These are phyloP conservation scores for Xenosphaeropsis pyriputrescens DNA, from an alignment of 2,329 filamentous ascomycete species.

Conservation along the genomic window DNA sequence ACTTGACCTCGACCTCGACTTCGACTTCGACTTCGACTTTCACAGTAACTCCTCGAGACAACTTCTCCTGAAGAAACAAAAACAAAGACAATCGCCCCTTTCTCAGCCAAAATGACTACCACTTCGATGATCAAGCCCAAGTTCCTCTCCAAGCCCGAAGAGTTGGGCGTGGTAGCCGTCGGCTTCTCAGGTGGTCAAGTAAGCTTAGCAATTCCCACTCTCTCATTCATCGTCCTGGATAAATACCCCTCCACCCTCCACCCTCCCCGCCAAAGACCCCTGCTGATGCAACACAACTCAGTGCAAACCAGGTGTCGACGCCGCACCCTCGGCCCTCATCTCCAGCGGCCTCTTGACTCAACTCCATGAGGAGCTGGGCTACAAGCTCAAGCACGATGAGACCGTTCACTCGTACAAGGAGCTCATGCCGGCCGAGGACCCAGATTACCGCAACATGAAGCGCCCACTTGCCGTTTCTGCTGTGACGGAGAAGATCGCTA, in stretches of 20 bases:
- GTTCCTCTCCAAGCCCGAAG: slow-evolving; percentile 65
- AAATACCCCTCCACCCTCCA: slow-evolving; percentile 1
- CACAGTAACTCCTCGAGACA: too few relatives aligned
- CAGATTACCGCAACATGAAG: slow-evolving; percentile 85
- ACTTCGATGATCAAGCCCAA: slow-evolving; percentile 28
- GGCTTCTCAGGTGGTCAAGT: slow-evolving; percentile 96
- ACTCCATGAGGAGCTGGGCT: slow-evolving; percentile 73
- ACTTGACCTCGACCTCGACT: too few relatives aligned
- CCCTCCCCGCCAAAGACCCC: not conserved
- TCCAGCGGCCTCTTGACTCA: slow-evolving; percentile 74
- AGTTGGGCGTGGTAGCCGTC: slow-evolving; percentile 85
- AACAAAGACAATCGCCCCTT: too few relatives aligned
- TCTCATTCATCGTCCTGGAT: not conserved
- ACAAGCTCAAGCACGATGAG: slow-evolving; percentile 74
- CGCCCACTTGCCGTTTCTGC: slow-evolving; percentile 75
- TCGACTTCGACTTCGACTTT: too few relatives aligned
- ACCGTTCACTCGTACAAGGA: slow-evolving; percentile 71
- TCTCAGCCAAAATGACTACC: slow-evolving; percentile 13
- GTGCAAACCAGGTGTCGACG: slow-evolving; percentile 87
- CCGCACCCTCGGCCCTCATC: slow-evolving; percentile 78
- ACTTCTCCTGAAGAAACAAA: too few relatives aligned
- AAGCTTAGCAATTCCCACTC: slow-evolving; percentile 17
- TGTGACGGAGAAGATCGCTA: slow-evolving; percentile 65
- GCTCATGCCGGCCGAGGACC: slow-evolving; percentile 55
- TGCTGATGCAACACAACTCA: slow-evolving; percentile 21